These are phyloP conservation scores for Tricharina praecox DNA, from an alignment of 495 filamentous ascomycete species.

Conservation along the genomic window DNA sequence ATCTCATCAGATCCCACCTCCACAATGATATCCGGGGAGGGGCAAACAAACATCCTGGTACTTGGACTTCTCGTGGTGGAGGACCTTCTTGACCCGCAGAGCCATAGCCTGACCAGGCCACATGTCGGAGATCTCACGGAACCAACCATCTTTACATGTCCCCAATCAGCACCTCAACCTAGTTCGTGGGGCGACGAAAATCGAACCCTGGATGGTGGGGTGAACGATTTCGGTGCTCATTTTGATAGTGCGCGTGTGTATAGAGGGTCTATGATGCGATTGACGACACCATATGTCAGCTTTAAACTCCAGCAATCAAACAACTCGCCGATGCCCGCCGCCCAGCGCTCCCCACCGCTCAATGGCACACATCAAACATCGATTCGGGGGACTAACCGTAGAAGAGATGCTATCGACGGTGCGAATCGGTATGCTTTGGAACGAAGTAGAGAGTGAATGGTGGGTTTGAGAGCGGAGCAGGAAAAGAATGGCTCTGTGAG, in stretches of 20 bases:
- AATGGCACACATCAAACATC: not conserved
- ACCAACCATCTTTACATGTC: conserved; percentile 91
- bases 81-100: conserved; percentile 87
- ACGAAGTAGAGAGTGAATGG: not conserved
- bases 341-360: not conserved
- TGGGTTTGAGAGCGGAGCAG: not conserved
- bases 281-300: not conserved
- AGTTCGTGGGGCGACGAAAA: not conserved
- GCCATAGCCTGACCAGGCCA: conserved; percentile 99
- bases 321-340: not conserved
- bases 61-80: conserved; percentile 97
- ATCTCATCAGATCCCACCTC: too few species aligned
- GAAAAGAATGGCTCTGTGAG: not conserved
- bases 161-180: conserved; percentile 2
- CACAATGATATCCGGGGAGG: not conserved
- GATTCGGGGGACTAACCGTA: not conserved
- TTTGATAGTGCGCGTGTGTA: not conserved
- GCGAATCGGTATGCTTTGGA: not conserved
- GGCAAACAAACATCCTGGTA: conserved; percentile 71
- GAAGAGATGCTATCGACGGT: not conserved
- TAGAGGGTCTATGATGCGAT: not conserved
- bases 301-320: not conserved
- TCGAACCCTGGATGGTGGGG: conserved; percentile 42
- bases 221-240: conserved; percentile 39
- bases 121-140: conserved; percentile 93